Percentiles rank a stretch among this genome's conserved stretches.
Evolutionary conservation across 1,139 yeast genomes (phyloP).

Genomic region (Saccharomyces hybrid): DNA sequence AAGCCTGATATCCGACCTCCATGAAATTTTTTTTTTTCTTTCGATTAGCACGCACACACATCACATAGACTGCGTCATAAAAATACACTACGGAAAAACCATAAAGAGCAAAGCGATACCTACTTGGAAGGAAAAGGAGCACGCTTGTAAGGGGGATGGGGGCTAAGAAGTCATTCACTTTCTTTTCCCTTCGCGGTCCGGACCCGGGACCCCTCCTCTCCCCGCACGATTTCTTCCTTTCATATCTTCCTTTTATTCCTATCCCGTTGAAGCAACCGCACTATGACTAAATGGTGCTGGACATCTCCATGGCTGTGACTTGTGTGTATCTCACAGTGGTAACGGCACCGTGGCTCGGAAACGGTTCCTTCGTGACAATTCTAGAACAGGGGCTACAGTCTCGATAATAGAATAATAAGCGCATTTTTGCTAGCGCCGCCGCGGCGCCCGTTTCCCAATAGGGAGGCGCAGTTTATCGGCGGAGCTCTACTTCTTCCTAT

Average conservation of each 20-base stretch:
- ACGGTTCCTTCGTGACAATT: neutral
- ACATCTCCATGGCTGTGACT: neutral
- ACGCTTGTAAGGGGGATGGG: neutral
- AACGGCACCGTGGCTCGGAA: neutral
- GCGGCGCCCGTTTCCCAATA: neutral
- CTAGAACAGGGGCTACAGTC: neutral
- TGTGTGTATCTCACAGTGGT: neutral
- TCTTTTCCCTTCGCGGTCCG: neutral
- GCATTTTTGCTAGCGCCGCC: neutral
- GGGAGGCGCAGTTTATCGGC: neutral
- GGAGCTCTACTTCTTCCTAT: neutral
- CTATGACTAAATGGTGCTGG: neutral
- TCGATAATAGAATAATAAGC: neutral
- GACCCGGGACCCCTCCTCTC: neutral
- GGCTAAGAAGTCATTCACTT: neutral
- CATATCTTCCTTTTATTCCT: neutral
- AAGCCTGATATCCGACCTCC: slow-evolving; percentile 38
- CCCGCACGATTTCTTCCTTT: neutral
- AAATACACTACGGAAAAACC: neutral
- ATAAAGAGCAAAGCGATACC: neutral
- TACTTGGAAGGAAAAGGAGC: neutral
- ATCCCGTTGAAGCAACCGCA: neutral
- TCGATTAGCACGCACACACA: neutral
- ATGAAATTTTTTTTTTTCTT: neutral
- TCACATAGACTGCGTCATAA: neutral